Conservation (phyloP, 371 early-diverging fungal genomes). For the Apophysomyces ossiformis region DNA sequence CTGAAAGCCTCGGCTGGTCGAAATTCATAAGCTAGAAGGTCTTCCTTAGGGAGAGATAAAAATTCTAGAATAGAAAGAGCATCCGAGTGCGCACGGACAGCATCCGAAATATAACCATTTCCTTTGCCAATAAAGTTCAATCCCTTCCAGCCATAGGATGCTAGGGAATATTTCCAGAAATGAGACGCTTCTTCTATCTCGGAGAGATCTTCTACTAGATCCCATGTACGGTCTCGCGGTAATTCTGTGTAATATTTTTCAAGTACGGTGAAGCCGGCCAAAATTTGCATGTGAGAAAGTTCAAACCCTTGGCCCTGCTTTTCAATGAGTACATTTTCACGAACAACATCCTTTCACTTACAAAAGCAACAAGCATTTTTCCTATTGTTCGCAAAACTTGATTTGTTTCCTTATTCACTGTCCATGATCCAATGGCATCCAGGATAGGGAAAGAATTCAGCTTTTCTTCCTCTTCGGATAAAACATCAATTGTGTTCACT, state of each 20-base stretch:
- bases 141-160: slow-evolving; percentile 84
- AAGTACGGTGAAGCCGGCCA: slow-evolving; percentile 70
- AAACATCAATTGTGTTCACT: slow-evolving; percentile 4
- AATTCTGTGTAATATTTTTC: slow-evolving; percentile 63
- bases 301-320: slow-evolving; percentile 80
- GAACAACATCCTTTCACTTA: slow-evolving; percentile 32
- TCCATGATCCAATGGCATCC: slow-evolving; percentile 51
- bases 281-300: slow-evolving; percentile 73
- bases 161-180: slow-evolving; percentile 68
- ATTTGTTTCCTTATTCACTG: slow-evolving; percentile 62
- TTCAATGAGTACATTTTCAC: neutral
- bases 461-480: slow-evolving; percentile 35
- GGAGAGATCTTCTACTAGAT: slow-evolving; percentile 45
- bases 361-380: slow-evolving; percentile 69
- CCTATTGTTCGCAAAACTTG: slow-evolving; percentile 70
- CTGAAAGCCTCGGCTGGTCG: slow-evolving; percentile 72
- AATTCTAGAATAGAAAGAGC: slow-evolving; percentile 72
- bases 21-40: slow-evolving; percentile 80
- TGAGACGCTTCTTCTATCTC: slow-evolving; percentile 64
- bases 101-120: slow-evolving; percentile 71
- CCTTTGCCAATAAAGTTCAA: slow-evolving; percentile 81
- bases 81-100: slow-evolving; percentile 74
- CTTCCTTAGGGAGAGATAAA: slow-evolving; percentile 68
- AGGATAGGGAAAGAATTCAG: slow-evolving; percentile 37
- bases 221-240: slow-evolving; percentile 50